A percentile compares a stretch with the other conserved stretches of the same genome.
Evolutionary conservation across 2,329 filamentous ascomycete species (phyloP).

Genomic region (Myriosclerotinia duriaeana): DNA sequence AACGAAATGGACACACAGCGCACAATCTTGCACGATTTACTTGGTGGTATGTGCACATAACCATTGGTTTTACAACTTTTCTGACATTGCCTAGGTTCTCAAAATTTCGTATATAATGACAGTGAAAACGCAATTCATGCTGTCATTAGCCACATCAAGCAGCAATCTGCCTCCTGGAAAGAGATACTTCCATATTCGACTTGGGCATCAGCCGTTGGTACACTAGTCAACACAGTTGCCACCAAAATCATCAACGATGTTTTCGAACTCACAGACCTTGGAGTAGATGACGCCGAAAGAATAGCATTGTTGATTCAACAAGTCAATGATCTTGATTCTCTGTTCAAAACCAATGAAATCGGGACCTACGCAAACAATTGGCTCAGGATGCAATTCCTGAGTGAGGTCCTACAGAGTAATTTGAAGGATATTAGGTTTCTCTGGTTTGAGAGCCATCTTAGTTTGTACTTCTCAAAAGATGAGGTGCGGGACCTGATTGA

Average conservation of each 20-base stretch:
- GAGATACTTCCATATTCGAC: constrained; percentile 58
- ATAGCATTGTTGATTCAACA: constrained; percentile 58
- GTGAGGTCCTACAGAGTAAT: constrained; percentile 65
- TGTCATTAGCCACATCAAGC: constrained; percentile 53
- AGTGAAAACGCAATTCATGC: constrained; percentile 53
- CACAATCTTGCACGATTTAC: constrained; percentile 59
- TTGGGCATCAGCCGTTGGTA: constrained; percentile 62
- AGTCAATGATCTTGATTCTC: constrained; percentile 58
- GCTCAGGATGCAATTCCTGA: constrained; percentile 63
- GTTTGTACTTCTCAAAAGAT: constrained; percentile 59
- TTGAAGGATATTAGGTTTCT: constrained; percentile 61
- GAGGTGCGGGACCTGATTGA: constrained; percentile 63
- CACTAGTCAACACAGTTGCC: constrained; percentile 58
- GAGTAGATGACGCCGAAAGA: constrained; percentile 63
- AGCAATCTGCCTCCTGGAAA: constrained; percentile 57
- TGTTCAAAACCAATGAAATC: constrained; percentile 57
- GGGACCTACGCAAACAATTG: constrained; percentile 61
- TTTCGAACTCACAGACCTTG: constrained; percentile 59
- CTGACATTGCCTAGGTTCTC: constrained; percentile 45
- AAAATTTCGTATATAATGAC: constrained; percentile 60
- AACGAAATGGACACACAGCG: constrained; percentile 62
- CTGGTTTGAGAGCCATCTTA: constrained; percentile 66
- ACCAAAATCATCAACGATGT: constrained; percentile 62
- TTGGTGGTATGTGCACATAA: constrained; percentile 48
- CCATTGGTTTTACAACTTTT: neutral